Base-by-base conservation (phyloP, 176 grass and related monocot genomes). In the Luzula sylvatica region DNA sequence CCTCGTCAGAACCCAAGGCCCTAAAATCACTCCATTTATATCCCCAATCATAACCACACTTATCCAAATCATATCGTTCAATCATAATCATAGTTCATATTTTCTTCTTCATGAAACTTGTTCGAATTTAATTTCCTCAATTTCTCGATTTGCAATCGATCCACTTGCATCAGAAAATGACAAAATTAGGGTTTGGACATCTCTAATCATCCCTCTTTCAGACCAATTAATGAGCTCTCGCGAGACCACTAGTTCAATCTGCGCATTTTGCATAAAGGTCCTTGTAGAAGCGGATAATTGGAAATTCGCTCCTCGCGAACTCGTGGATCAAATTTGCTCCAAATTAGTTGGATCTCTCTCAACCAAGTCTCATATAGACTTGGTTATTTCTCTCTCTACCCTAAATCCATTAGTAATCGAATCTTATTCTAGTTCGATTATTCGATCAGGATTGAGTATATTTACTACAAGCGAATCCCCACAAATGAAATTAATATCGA, bases 271-370 rank as follows among this genome's bases (percentile, higher is more conserved):
- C 19, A 32, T 75, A 19, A 42, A 46, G 38, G 53, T 58, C 25
- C 80, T 92, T 64, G 69, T 85, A 41, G 72, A 81, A 27, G 76
- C 71, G 25, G 68, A 58, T 48, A 74, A 74, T 16, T 92, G 86
- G 80, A 61, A 67, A 16, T 92, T 73, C 32, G 65, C 69, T 26
- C 70, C 72, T 47, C 46, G 40, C 11, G 72, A 85, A 39, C 57
- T 92, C 76, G 55, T 81, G 15, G 74, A 81, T 65, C 59, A 71
- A 51, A 55, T 85, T 7, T 92, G 87, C 60, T 40, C 73, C 52
- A 92, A 92, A 71, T 72, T 85, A 9, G 74, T 55, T 0, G 76
- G 72, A 11, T 76, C 76, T 41, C 43, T 92, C 26, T 65, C 69
- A 21, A 85, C 76, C 46, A 67, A 24, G 49, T 42, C 57, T 2